Base-by-base conservation (phyloP, 164 flowering plant genomes). In the Vitis labrusca region DNA sequence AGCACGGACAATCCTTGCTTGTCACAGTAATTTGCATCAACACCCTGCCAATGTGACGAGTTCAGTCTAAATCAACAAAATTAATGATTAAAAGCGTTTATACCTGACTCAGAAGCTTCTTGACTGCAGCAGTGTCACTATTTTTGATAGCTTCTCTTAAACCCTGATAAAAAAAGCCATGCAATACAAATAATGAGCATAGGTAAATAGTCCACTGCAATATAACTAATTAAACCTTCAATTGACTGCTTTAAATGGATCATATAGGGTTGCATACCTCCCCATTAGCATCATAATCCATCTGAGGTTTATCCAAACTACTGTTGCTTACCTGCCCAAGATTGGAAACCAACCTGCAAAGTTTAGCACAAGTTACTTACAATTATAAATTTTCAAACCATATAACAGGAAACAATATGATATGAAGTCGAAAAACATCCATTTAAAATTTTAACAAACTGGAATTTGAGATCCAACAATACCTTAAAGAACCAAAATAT, bases 131-230 rank as follows among this genome's bases (percentile, higher is more conserved):
- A 66, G 73, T 58, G 71, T 93, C 94, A 64, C 89, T 81, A 76
- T 85, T 95, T 80, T 93, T 91, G 70, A 95, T 89, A 51, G 99
- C 99, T 85, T 95, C 98, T 78, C 97, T 86, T 72, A 91, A 73
- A 71, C 99, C 99, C 99, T 95, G 56, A 64, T 57, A 27, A 74
- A 5, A 5, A 67, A 59, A 68, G 49, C 14, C 48, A 75, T 60
- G 57, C 71, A 58, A 27, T 12, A 59, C 55, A n/a, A 29, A 10
- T 5, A 50, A 53, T 10, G 32, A 14, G 12, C 55, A 50, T 23
- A 29, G 56, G 14, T 19, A 50, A 15, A 68, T 48, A 50, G 67
- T 53, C 29, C 50, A 27, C 9, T 14, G 44, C 12, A 51, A 37
- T 23, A 8, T 4, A 29, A n/a, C 37, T 44, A 30, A n/a, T 49